Percentiles rank a stretch among this genome's conserved stretches.
These are phyloP conservation scores for Exobasidium rhododendri DNA, from an alignment of 1,284 basidiomycete species.

Conservation along the genomic window DNA sequence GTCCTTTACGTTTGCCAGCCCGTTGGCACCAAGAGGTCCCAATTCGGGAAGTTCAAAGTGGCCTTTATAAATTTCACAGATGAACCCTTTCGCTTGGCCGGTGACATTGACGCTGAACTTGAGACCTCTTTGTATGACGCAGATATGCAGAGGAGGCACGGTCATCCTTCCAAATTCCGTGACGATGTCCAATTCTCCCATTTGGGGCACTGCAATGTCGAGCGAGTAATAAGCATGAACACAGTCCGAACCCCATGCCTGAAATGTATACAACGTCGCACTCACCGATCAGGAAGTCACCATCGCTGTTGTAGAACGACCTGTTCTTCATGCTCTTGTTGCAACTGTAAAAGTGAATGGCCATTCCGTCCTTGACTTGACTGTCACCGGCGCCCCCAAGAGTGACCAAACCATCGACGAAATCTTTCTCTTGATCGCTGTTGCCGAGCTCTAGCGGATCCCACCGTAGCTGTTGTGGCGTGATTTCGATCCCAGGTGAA, in stretches of 20 bases:
- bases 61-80: conserved; percentile 59
- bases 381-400: conserved; percentile 67
- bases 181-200: conserved; percentile 66
- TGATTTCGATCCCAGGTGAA: conserved; percentile 62
- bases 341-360: conserved; percentile 64
- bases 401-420: conserved; percentile 66
- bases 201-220: conserved; percentile 61
- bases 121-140: conserved; percentile 66
- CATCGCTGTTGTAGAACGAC: conserved; percentile 68
- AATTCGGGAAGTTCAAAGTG: conserved; percentile 68
- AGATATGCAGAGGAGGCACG: conserved; percentile 66
- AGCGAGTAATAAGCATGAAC: neutral
- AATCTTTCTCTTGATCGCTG: conserved; percentile 58
- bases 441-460: conserved; percentile 64
- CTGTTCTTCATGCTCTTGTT: conserved; percentile 66
- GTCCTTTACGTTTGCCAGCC: conserved; percentile 59
- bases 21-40: conserved; percentile 64
- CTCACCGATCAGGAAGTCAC: conserved; percentile 64
- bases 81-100: conserved; percentile 47
- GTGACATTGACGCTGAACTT: conserved; percentile 62
- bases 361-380: conserved; percentile 57
- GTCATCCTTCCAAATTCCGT: conserved; percentile 69
- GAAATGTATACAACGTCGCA: no score
- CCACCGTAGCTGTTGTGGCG: conserved; percentile 67
- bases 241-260: neutral